phyloP scores from a whole-genome alignment of 177 flowering plant genomes.

The Vitis hybrid region DNA sequence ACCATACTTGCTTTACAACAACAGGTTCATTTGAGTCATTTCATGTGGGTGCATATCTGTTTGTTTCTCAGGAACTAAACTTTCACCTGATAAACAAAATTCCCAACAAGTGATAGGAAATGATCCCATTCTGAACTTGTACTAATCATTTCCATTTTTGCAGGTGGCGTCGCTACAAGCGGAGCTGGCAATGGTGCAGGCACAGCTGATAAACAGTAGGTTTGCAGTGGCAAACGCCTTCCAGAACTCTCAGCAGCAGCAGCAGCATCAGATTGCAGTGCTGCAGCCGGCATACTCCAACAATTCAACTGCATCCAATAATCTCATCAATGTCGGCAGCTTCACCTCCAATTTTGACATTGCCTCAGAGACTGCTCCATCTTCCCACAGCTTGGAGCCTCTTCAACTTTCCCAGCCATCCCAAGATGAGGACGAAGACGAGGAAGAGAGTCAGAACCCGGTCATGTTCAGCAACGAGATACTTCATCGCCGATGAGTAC shows the following conservation, averaged over 20 bases:
- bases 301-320: constrained; percentile 68
- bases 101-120: too few species aligned
- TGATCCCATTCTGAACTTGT: too few species aligned
- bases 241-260: constrained; percentile 38
- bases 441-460: constrained; percentile 55
- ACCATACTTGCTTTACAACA: constrained; percentile 80
- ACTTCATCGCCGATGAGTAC: constrained; percentile 24
- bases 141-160: neutral
- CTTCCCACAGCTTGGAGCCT: constrained; percentile 50
- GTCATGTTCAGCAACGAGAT: constrained; percentile 32
- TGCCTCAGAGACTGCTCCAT: constrained; percentile 25
- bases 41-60: neutral
- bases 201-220: constrained; percentile 73
- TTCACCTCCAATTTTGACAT: constrained; percentile 43
- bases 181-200: constrained; percentile 72
- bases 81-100: too few species aligned
- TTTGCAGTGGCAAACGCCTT: constrained; percentile 58
- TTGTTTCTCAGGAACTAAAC: neutral
- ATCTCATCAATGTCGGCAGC: constrained; percentile 38
- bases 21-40: constrained; percentile 51
- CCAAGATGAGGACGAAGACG: constrained; percentile 58
- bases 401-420: constrained; percentile 35
- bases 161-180: constrained; percentile 78
- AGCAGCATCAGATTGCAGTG: constrained; percentile 33
- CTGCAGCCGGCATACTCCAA: constrained; percentile 74